phyloP scores from a whole-genome alignment of 2,329 filamentous ascomycete species.

The Monilinia fructicola region DNA sequence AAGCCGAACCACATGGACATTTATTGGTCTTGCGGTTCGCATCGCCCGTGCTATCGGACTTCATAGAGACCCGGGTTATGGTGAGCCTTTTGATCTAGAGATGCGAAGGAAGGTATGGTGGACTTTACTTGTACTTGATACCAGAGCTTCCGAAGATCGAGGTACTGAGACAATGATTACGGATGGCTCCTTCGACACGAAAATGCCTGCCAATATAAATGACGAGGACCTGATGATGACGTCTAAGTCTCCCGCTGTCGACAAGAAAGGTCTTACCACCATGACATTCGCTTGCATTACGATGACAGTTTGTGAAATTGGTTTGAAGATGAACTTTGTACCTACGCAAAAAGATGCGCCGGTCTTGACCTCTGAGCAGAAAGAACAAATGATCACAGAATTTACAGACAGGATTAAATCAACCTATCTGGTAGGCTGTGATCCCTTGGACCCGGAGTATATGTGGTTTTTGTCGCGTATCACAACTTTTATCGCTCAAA shows the following conservation, averaged over 20 bases:
- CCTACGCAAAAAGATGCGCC: constrained; percentile 9
- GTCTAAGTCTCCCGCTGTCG: not conserved
- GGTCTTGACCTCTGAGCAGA: constrained; percentile 15
- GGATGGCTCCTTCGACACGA: constrained; percentile 48
- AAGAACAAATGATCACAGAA: constrained; percentile 22
- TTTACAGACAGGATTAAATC: constrained; percentile 16
- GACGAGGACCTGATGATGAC: constrained; percentile 47
- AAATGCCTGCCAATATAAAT: constrained; percentile 52
- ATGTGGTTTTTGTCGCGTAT: not conserved
- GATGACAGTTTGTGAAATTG: constrained; percentile 15
- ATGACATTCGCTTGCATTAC: constrained; percentile 27
- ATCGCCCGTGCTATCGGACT: constrained; percentile 46
- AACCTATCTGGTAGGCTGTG: constrained; percentile 11
- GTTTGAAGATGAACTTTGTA: constrained; percentile 23
- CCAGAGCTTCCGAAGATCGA: constrained; percentile 50
- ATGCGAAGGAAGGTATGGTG: constrained; percentile 54
- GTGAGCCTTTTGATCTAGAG: constrained; percentile 49
- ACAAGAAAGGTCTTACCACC: constrained; percentile 23
- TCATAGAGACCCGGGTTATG: constrained; percentile 49
- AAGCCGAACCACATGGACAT: constrained; percentile 44
- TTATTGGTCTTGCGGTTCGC: constrained; percentile 43
- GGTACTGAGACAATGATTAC: constrained; percentile 48
- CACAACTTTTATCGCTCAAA: constrained; percentile 36
- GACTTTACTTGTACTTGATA: constrained; percentile 50
- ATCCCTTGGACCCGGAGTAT: not conserved